Percentiles rank a stretch among this genome's conserved stretches.
Conservation (phyloP, 73 alveolate species). For the Breviolum minutum region DNA sequence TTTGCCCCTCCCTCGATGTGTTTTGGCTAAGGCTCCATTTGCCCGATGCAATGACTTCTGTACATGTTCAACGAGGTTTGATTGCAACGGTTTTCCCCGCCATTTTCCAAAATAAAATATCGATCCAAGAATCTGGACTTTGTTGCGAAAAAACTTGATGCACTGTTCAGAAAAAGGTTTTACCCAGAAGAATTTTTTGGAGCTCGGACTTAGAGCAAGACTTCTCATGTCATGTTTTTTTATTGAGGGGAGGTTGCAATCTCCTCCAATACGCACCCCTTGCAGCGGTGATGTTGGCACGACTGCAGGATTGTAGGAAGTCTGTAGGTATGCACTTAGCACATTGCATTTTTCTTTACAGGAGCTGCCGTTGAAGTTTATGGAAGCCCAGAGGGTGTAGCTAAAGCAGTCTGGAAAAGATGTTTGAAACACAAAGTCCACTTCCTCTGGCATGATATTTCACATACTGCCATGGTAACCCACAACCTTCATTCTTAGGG, state of each 20-base stretch:
- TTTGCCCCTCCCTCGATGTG: neutral
- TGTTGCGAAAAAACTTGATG: too few relatives aligned
- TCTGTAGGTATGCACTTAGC: slow-evolving; percentile 55
- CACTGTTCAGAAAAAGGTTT: too few relatives aligned
- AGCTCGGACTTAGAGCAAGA: too few relatives aligned
- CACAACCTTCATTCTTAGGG: neutral
- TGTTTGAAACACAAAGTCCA: neutral
- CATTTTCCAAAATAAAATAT: too few relatives aligned
- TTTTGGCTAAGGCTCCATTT: slow-evolving; percentile 49
- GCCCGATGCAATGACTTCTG: slow-evolving; percentile 57
- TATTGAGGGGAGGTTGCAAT: too few relatives aligned
- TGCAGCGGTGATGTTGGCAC: slow-evolving; percentile 61
- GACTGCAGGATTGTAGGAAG: slow-evolving; percentile 27
- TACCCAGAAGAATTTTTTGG: too few relatives aligned
- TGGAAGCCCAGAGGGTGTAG: neutral
- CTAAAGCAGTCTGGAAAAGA: neutral
- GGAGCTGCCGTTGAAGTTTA: slow-evolving; percentile 47
- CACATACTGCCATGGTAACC: neutral
- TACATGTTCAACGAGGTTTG: neutral
- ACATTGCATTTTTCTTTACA: slow-evolving; percentile 15
- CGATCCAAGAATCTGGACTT: too few relatives aligned
- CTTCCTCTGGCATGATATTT: neutral
- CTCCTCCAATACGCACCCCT: too few relatives aligned
- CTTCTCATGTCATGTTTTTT: too few relatives aligned
- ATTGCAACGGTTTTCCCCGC: too few relatives aligned